Conservation (phyloP, 1,284 basidiomycete genomes). For the Cryptococcus sp. region DNA sequence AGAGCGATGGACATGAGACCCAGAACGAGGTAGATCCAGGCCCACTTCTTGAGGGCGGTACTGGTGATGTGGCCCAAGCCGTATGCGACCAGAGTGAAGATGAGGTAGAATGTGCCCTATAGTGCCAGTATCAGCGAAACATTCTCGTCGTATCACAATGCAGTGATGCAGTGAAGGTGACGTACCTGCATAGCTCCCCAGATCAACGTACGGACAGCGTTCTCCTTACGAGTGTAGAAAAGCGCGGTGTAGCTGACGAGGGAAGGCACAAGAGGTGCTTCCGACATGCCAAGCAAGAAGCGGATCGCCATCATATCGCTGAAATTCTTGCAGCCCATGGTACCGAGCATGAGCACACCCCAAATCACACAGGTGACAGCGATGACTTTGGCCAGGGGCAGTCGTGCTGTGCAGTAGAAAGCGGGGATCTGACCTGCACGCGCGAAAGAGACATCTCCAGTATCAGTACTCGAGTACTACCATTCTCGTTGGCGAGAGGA, state of each 20-base stretch:
- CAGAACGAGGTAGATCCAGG: conserved; percentile 22
- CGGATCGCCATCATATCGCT: conserved; percentile 7
- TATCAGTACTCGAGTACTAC: too few species aligned
- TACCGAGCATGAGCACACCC: conserved; percentile 19
- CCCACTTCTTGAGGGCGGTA: conserved; percentile 14
- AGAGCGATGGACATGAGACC: conserved; percentile 16
- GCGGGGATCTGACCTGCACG: conserved; percentile 15
- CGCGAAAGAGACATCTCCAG: neutral
- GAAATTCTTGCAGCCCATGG: conserved; percentile 15
- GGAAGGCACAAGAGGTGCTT: conserved; percentile 13
- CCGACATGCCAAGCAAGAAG: conserved; percentile 6
- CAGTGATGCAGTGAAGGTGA: neutral
- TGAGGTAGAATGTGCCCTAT: conserved; percentile 20
- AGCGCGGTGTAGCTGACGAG: conserved; percentile 11
- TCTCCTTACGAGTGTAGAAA: conserved; percentile 13
- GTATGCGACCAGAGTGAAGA: conserved; percentile 20
- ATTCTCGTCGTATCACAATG: neutral
- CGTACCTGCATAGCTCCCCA: conserved; percentile 26
- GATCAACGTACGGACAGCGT: conserved; percentile 15
- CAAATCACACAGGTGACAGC: conserved; percentile 13
- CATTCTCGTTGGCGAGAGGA: neutral
- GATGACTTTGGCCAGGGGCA: conserved; percentile 18
- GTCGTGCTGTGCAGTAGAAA: conserved; percentile 13
- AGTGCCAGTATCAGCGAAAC: neutral
- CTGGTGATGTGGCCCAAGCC: conserved; percentile 17